Evolutionary conservation across 306 rosid species (phyloP), one percentile per base, ranked within the genome.

Genomic region (Betula pendula): DNA sequence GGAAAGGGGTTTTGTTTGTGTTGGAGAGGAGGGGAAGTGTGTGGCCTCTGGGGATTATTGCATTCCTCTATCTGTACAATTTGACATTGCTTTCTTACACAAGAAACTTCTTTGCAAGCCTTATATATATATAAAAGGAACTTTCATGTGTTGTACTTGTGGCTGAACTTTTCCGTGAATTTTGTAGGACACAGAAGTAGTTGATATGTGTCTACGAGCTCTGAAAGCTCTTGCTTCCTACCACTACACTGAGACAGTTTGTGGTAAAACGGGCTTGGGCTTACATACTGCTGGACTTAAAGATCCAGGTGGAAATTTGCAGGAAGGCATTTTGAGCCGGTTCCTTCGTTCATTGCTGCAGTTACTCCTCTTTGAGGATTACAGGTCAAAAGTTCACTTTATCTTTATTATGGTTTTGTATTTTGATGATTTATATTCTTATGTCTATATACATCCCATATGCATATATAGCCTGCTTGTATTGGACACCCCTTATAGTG

Each of bases 351-450:
- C 98, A 25, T 84, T 95, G 45, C 85, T 95, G 85, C 95, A 89
- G 84, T 85, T 95, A 52, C 92, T 95, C 66, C 94, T 92, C 83
- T 92, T 92, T 72, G 98, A 89, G 81, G 97, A 95, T 76, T 95
- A 90, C 85, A 92, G 96, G 98, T 92, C 62, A 80, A 59, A 9
- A 27, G 2, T 17, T 33, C 70, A 65, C 22, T 65, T 38, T 38
- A 2, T 65, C 48, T 19, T 17, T 9, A 65, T 65, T 10, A 38
- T 35, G 70, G 70, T 38, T 65, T 38, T 17, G 48, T 38, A 17
- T 33, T 33, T 62, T 9, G n/a, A 65, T 35, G 45, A 63, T 4
- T 8, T 38, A 7, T 19, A 65, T 19, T 65, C 70, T 65, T 65
- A 8, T 35, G 16, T 35, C 70, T 35, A 10, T 22, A 65, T 9